Conservation (phyloP, 75 land plant species). For the Pinus tabuliformis region DNA sequence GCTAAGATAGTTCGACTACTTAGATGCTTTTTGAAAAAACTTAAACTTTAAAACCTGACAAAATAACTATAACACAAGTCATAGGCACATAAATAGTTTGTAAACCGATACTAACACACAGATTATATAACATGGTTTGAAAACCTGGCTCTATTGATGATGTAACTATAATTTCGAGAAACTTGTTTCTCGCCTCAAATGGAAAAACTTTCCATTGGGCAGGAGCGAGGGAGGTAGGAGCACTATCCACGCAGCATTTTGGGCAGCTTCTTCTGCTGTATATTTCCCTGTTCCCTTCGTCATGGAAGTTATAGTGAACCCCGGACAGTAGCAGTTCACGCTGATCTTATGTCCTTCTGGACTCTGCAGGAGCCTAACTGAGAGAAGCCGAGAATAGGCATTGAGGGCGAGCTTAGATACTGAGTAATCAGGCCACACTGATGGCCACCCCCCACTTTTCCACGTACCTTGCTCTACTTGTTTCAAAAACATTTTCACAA, state of each 20-base stretch:
- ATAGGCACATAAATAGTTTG: too few relatives aligned
- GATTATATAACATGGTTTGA: too few relatives aligned
- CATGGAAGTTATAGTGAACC: conserved; percentile 75
- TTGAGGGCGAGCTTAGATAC: conserved; percentile 89
- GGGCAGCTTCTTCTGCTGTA: conserved; percentile 59
- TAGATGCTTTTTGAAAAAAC: too few relatives aligned
- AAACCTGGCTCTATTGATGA: too few relatives aligned
- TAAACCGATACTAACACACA: too few relatives aligned
- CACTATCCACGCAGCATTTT: conserved; percentile 35
- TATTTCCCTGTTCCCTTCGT: conserved; percentile 49
- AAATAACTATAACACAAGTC: too few relatives aligned
- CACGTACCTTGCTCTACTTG: conserved; percentile 51
- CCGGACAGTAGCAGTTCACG: conserved; percentile 76
- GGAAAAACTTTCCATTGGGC: conserved; percentile 63
- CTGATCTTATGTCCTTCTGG: conserved; percentile 16
- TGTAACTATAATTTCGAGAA: too few relatives aligned
- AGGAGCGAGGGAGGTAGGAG: conserved; percentile 49
- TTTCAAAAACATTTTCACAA: conserved; percentile 50
- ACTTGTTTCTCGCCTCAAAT: background rate
- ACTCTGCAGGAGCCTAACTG: background rate
- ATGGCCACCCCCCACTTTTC: conserved; percentile 74
- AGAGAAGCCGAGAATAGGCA: conserved; percentile 65
- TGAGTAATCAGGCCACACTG: conserved; percentile 50
- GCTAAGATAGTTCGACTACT: too few relatives aligned
- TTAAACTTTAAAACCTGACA: too few relatives aligned